Evolutionary conservation across 23 red algal species (phyloP), one percentile per base, ranked within the genome.

Genomic region (Gracilariopsis chorda): DNA sequence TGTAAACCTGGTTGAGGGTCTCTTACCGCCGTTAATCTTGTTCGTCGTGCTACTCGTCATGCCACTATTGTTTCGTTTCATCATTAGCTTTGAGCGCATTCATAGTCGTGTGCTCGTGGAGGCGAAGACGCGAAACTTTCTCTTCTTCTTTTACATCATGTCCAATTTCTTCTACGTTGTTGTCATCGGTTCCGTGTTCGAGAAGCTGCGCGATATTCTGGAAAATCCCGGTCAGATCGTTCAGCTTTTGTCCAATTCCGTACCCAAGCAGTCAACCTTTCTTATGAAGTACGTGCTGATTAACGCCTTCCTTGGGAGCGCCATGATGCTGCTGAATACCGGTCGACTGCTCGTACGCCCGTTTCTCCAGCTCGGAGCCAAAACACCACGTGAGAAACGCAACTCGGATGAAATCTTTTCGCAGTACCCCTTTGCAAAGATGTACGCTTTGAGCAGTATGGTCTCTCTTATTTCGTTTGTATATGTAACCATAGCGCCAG

Each of bases 271-370:
- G 64, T 49, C 82, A 10, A 77, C 77, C 2, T 95, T 95, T 48
- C 56, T 95, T 3, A 88, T 88, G 67, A 95, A 95, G 65, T 95
- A 95, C 60, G 92, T 95, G 34, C 51, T 88, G 9, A 77, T 83
- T 56, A 88, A 95, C n/a, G 71, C 83, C 7, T 83, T 77, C n/a
- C 40, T 95, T 7, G 74, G 83, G 17, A 77, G 62, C 56, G 48
- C 55, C 13, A 35, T 88, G 20, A 55, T 44, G 27, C 41, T 95
- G 65, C 83, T 89, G 41, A 86, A 81, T 48, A 79, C 76, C 21
- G 92, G 68, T 7, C 64, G 83, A 10, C 58, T 95, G 20, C 46
- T 81, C 17, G 42, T 88, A 5, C 52, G 78, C 2, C 82, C 82
- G 58, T 94, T 77, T 40, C 51, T 58, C 40, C 78, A 63, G 35